Evolutionary conservation across 176 grass and related monocot genomes (phyloP).

Genomic region (Eleusine coracana): DNA sequence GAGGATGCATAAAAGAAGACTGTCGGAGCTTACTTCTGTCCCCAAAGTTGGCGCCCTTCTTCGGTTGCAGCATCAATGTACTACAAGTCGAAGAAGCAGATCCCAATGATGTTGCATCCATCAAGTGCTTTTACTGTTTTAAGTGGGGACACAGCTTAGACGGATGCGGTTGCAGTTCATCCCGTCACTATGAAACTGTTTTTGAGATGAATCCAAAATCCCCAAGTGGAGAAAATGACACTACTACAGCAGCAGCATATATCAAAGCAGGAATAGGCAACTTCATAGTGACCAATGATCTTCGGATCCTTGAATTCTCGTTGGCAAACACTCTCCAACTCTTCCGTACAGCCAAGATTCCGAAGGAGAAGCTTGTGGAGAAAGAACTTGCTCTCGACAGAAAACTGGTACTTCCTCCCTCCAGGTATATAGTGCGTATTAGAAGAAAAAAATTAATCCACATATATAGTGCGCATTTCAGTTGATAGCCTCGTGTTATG

Average conservation of each 20-base stretch:
- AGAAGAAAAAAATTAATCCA: too few species aligned
- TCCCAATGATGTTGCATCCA: too few species aligned
- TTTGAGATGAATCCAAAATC: neutral
- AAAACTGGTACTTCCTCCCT: too few species aligned
- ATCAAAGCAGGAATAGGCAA: neutral
- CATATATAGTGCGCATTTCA: too few species aligned
- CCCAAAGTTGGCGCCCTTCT: neutral
- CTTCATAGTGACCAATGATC: neutral
- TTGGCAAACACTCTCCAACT: neutral
- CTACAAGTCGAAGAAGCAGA: neutral
- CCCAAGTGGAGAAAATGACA: neutral
- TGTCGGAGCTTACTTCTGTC: neutral
- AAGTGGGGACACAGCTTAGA: neutral
- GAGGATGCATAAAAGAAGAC: neutral
- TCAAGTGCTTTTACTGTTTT: neutral
- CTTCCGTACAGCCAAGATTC: neutral
- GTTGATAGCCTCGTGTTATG: too few species aligned
- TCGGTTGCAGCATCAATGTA: neutral
- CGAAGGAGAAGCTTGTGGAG: constrained; percentile 26
- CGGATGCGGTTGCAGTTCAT: neutral
- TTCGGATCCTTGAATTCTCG: constrained; percentile 3
- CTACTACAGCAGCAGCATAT: neutral
- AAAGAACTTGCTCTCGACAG: neutral
- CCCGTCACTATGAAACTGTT: neutral
- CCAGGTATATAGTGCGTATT: too few species aligned